phyloP scores from a whole-genome alignment of 148 eudicot genomes.

The Spergularia bocconei region DNA sequence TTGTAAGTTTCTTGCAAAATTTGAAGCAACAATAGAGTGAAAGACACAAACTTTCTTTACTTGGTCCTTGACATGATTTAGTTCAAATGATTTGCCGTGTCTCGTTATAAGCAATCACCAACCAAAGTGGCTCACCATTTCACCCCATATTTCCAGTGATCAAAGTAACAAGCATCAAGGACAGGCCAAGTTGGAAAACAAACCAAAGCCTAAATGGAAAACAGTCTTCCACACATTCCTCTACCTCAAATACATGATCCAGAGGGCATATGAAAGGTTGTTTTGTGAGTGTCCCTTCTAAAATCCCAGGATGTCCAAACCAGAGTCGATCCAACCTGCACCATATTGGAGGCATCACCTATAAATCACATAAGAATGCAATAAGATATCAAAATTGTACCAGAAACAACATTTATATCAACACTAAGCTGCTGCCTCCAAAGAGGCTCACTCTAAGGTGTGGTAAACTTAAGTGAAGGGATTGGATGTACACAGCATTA shows the following conservation, averaged over 20 bases:
- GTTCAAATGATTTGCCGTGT: not conserved
- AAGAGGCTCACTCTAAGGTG: not conserved
- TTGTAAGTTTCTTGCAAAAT: not conserved
- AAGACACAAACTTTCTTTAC: not conserved
- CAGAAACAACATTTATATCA: not conserved
- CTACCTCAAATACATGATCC: conserved; percentile 98
- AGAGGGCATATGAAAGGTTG: conserved; percentile 93
- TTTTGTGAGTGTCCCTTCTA: conserved; percentile 71
- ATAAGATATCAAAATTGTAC: conserved; percentile 22
- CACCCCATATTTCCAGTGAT: not conserved
- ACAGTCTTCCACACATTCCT: not conserved
- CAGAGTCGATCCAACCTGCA: conserved; percentile 99
- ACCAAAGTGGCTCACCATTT: not conserved
- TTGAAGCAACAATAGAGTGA: not conserved
- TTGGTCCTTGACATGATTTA: not conserved
- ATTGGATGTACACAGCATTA: not conserved
- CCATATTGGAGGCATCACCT: conserved; percentile 99
- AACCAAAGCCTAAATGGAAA: not conserved
- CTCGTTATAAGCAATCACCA: not conserved
- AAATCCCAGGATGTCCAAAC: conserved; percentile 95
- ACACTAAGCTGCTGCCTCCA: not conserved
- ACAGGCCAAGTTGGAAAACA: not conserved
- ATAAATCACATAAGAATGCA: conserved; percentile 45
- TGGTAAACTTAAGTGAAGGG: not conserved
- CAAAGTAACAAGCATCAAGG: not conserved